phyloP scores from a whole-genome alignment of 2,329 filamentous ascomycete genomes.

The Trichoderma citrinoviride region DNA sequence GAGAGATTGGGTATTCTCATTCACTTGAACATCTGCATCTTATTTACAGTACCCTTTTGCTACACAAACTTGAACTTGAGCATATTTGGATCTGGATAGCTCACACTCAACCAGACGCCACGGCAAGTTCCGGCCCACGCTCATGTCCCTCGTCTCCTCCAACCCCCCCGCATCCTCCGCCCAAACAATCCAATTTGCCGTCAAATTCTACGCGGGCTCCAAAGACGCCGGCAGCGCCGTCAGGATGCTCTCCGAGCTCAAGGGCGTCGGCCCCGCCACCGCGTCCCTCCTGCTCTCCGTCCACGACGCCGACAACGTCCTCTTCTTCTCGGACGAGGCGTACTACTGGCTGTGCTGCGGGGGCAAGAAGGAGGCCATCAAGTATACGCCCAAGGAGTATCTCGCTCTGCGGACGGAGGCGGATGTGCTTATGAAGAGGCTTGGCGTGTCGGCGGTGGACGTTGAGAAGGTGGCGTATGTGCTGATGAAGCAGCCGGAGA shows the following conservation, averaged over 20 bases:
- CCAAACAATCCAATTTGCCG: slow-evolving; percentile 51
- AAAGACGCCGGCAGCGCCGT: slow-evolving; percentile 48
- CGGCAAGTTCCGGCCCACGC: slow-evolving; percentile 60
- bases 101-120: slow-evolving; percentile 46
- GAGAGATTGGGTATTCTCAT: background rate
- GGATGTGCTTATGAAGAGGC: slow-evolving; percentile 43
- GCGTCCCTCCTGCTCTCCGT: slow-evolving; percentile 71
- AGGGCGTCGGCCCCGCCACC: slow-evolving; percentile 75
- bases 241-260: slow-evolving; percentile 57
- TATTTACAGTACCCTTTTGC: background rate
- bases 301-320: slow-evolving; percentile 54
- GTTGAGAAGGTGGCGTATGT: slow-evolving; percentile 72
- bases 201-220: slow-evolving; percentile 44
- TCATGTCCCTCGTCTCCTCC: slow-evolving; percentile 59
- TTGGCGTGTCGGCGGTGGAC: slow-evolving; percentile 58
- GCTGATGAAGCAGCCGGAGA: slow-evolving; percentile 48
- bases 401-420: slow-evolving; percentile 48
- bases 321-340: slow-evolving; percentile 80
- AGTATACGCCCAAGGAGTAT: slow-evolving; percentile 71
- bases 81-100: background rate
- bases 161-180: slow-evolving; percentile 56
- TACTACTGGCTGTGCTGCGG: slow-evolving; percentile 67
- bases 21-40: background rate
- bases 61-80: background rate
- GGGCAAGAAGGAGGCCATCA: slow-evolving; percentile 54